phyloP scores from a whole-genome alignment of 176 grass and related monocot genomes.

The Panicum miliaceum region DNA sequence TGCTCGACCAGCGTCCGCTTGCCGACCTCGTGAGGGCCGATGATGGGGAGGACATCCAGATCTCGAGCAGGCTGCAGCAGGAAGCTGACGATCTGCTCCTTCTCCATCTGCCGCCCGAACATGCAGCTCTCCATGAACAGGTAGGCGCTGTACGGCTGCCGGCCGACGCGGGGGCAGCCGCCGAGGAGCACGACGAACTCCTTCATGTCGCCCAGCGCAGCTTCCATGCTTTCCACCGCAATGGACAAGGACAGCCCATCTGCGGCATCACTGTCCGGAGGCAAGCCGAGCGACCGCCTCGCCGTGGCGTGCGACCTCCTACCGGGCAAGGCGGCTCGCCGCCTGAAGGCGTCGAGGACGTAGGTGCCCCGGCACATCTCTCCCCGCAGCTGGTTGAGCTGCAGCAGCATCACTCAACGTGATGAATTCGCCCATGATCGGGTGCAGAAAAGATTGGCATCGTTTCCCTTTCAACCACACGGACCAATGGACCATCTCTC shows the following conservation, averaged over 20 bases:
- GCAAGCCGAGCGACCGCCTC: too few relatives aligned
- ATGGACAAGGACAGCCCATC: not conserved
- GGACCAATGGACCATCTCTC: too few relatives aligned
- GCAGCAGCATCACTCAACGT: constrained; percentile 20
- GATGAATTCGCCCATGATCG: not conserved
- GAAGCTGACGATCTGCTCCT: not conserved
- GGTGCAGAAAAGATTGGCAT: not conserved
- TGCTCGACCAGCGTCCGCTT: constrained; percentile 32
- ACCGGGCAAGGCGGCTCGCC: not conserved
- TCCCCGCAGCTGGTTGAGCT: constrained; percentile 4
- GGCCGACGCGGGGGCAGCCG: not conserved
- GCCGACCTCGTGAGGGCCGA: not conserved
- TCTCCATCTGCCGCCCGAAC: constrained; percentile 39
- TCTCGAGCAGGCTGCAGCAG: not conserved
- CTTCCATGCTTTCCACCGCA: not conserved
- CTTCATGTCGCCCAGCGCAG: not conserved
- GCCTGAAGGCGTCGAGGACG: constrained; percentile 1
- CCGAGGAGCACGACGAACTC: constrained; percentile 14
- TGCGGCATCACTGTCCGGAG: too few relatives aligned
- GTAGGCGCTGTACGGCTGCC: constrained; percentile 25
- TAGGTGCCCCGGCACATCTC: not conserved
- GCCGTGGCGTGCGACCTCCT: too few relatives aligned
- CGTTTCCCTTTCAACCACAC: not conserved
- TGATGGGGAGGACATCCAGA: not conserved
- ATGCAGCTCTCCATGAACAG: constrained; percentile 28